A percentile compares a stretch with the other conserved stretches of the same genome.
These are phyloP conservation scores for Asterochloris erici DNA, from an alignment of 139 green algal species.

Conservation along the genomic window DNA sequence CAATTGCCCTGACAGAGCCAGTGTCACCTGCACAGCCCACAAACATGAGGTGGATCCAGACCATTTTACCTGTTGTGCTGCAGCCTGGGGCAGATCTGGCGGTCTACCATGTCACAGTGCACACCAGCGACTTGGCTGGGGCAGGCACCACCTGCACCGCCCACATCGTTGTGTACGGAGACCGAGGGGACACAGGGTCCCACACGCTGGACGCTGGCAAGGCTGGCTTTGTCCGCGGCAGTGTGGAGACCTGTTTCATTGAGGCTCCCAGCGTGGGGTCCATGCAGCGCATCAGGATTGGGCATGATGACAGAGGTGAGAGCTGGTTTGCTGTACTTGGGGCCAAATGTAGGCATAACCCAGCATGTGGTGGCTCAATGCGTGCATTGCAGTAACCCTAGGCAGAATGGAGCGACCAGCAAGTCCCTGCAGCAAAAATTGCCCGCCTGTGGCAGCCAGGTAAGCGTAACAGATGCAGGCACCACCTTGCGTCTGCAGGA, in stretches of 20 bases:
- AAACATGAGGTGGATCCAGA: not conserved
- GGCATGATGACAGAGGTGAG: constrained; percentile 8
- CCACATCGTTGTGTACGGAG: constrained; percentile 3
- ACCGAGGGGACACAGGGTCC: not conserved
- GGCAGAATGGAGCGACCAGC: too few species aligned
- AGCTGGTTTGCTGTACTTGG: too few species aligned
- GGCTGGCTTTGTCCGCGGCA: not conserved
- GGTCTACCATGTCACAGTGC: constrained; percentile 16
- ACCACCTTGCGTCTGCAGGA: not conserved
- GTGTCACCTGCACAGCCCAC: not conserved
- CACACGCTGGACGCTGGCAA: not conserved
- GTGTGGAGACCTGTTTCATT: not conserved
- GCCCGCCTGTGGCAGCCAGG: too few species aligned
- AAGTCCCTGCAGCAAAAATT: too few species aligned
- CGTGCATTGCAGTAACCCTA: too few species aligned
- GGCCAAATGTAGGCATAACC: too few species aligned
- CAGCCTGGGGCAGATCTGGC: not conserved
- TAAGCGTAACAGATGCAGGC: too few species aligned
- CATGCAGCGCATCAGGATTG: not conserved
- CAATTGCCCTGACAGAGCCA: too few species aligned
- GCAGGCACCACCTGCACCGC: constrained; percentile 10
- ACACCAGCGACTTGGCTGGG: constrained; percentile 14
- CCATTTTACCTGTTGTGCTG: constrained; percentile 32
- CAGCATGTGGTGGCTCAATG: too few species aligned
- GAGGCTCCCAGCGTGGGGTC: not conserved